A percentile compares a stretch with the other conserved stretches of the same genome.
Conservation (phyloP, 805 yeast genomes). For the Cyberlindnera subsufficiens region DNA sequence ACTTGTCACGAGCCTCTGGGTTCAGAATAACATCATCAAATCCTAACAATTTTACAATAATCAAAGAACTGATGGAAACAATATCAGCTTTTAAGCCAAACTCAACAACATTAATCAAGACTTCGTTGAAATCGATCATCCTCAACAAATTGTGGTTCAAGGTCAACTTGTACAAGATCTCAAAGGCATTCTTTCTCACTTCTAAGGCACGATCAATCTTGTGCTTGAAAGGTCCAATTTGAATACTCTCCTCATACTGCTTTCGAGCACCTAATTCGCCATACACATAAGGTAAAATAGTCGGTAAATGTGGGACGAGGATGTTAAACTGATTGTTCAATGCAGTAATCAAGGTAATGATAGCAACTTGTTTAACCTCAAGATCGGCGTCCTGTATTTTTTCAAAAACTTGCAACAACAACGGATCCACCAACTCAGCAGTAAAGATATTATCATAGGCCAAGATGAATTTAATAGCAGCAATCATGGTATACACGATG, state of each 20-base stretch:
- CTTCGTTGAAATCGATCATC: constrained; percentile 27
- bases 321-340: constrained; percentile 48
- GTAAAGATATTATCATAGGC: constrained; percentile 25
- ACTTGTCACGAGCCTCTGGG: constrained; percentile 11
- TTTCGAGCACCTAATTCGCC: constrained; percentile 49
- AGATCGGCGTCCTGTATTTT: constrained; percentile 34
- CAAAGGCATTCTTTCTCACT: constrained; percentile 66
- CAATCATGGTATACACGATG: constrained; percentile 24
- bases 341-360: constrained; percentile 53
- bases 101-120: constrained; percentile 30
- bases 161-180: constrained; percentile 51
- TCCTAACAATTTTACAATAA: constrained; percentile 21
- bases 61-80: constrained; percentile 21
- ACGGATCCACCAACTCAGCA: constrained; percentile 18
- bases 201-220: constrained; percentile 74
- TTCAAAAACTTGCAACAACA: constrained; percentile 17
- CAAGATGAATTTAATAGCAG: constrained; percentile 32
- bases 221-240: constrained; percentile 86
- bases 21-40: constrained; percentile 21
- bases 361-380: constrained; percentile 53
- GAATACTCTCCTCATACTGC: constrained; percentile 56
- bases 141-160: constrained; percentile 18
- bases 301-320: constrained; percentile 38
- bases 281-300: constrained; percentile 45
- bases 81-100: constrained; percentile 34